A percentile compares a stretch with the other conserved stretches of the same genome.
Conservation (phyloP, 2,329 filamentous ascomycete genomes). For the Cladosporium sp. region DNA sequence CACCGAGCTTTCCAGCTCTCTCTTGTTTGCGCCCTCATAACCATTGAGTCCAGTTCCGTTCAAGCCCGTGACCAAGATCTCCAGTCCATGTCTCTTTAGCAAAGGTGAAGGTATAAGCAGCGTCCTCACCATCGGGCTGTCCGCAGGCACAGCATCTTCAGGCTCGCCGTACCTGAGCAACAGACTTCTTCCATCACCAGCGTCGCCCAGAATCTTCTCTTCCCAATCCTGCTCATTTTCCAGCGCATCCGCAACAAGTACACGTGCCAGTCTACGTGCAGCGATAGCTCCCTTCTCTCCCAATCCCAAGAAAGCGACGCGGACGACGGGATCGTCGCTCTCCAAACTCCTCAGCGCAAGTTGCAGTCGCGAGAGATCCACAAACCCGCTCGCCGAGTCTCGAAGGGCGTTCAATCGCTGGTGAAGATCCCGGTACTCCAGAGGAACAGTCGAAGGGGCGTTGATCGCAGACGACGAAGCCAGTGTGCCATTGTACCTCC, state of each 20-base stretch:
- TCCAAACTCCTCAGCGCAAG: constrained; percentile 65
- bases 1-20: constrained; percentile 57
- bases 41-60: constrained; percentile 39
- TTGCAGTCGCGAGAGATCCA: constrained; percentile 67
- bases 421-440: constrained; percentile 55
- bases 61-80: constrained; percentile 56
- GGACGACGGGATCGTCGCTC: constrained; percentile 48
- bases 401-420: constrained; percentile 58
- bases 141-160: constrained; percentile 41
- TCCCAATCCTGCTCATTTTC: constrained; percentile 42
- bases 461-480: constrained; percentile 53
- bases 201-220: constrained; percentile 33
- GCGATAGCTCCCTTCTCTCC: constrained; percentile 37
- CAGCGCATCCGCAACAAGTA: constrained; percentile 50
- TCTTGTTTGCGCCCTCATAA: constrained; percentile 23
- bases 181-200: constrained; percentile 34
- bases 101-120: constrained; percentile 60
- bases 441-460: constrained; percentile 49
- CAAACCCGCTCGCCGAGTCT: constrained; percentile 55
- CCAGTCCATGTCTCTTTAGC: constrained; percentile 59
- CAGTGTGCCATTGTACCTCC: constrained; percentile 34
- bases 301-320: constrained; percentile 50
- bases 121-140: constrained; percentile 54
- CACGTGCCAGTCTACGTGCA: constrained; percentile 62
- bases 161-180: constrained; percentile 51